Percentiles rank a stretch among this genome's conserved stretches.
Evolutionary conservation across 2,329 filamentous ascomycete genomes (phyloP).

Genomic region (Exophiala bonariae): DNA sequence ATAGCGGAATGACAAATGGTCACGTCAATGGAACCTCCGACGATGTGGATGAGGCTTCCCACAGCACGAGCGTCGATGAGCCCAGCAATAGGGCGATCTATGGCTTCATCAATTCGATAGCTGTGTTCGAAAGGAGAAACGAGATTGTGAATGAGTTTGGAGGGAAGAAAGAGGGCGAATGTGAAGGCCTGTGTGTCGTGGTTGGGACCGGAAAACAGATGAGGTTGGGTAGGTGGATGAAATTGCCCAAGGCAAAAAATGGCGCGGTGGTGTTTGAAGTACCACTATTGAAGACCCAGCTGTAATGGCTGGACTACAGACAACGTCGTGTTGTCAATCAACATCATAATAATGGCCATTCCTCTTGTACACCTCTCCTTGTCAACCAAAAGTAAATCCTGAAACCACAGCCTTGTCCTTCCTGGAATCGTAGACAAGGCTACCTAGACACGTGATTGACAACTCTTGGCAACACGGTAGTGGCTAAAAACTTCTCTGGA

Average conservation of each 20-base stretch:
- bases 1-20: conserved; percentile 12
- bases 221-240: conserved; percentile 79
- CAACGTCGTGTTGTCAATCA: no score
- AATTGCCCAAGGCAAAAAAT: conserved; percentile 63
- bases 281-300: conserved; percentile 39
- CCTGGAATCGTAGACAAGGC: no score
- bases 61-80: conserved; percentile 28
- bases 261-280: conserved; percentile 88
- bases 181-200: conserved; percentile 72
- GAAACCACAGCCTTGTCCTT: no score
- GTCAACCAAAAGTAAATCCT: no score
- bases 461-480: background rate
- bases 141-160: conserved; percentile 56
- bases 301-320: no score
- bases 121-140: conserved; percentile 81
- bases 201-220: conserved; percentile 87
- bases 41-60: conserved; percentile 68
- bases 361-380: no score
- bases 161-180: conserved; percentile 43
- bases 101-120: conserved; percentile 85
- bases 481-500: background rate
- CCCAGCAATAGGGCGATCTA: conserved; percentile 19
- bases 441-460: no score
- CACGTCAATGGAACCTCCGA: conserved; percentile 20
- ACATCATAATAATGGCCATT: no score